phyloP scores from a whole-genome alignment of 179 eudicot genomes.

The Monotropa hypopitys region DNA sequence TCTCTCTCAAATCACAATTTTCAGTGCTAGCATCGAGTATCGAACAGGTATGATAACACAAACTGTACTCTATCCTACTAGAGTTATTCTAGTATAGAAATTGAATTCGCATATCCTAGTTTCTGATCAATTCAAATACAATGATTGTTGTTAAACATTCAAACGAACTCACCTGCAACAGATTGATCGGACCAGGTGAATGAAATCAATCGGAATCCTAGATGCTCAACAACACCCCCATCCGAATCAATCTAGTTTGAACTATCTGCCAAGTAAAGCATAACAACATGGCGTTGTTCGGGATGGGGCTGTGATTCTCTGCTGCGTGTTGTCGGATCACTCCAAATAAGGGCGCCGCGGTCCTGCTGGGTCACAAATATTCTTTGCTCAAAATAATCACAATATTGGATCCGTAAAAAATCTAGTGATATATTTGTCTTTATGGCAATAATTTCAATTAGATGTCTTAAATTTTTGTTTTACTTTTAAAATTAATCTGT shows the following conservation, averaged over 20 bases:
- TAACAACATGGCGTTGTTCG: background rate
- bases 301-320: background rate
- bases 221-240: background rate
- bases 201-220: background rate
- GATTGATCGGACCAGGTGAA: background rate
- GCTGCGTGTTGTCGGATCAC: background rate
- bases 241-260: background rate
- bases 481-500: too few relatives aligned
- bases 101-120: background rate
- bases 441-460: too few relatives aligned
- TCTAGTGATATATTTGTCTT: too few relatives aligned
- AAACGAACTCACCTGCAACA: constrained; percentile 2
- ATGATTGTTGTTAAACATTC: background rate
- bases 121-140: background rate
- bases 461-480: too few relatives aligned
- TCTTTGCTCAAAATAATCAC: too few relatives aligned
- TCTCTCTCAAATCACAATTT: too few relatives aligned
- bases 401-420: too few relatives aligned
- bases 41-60: background rate
- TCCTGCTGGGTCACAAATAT: too few relatives aligned
- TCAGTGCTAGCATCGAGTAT: too few relatives aligned
- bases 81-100: background rate
- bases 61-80: background rate
- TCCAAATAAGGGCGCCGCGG: too few relatives aligned
- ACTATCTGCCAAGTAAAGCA: constrained; percentile 15